A percentile compares a stretch with the other conserved stretches of the same genome.
phyloP scores from a whole-genome alignment of 371 early-diverging fungal species.

The Dinochytrium kinnereticum region DNA sequence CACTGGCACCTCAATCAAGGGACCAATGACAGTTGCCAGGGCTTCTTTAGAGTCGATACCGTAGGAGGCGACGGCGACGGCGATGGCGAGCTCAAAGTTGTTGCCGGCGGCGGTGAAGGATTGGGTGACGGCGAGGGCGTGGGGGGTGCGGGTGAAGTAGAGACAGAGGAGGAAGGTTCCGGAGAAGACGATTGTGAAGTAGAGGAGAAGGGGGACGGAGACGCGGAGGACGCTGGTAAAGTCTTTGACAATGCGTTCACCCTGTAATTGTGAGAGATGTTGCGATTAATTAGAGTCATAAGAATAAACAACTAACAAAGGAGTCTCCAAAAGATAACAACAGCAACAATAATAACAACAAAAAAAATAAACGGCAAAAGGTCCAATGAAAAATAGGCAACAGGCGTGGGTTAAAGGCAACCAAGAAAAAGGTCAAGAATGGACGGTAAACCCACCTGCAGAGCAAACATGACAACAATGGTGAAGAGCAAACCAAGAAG shows the following conservation, averaged over 20 bases:
- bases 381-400: too few relatives aligned
- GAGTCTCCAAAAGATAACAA: too few relatives aligned
- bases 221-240: constrained; percentile 71
- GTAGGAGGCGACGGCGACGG: constrained; percentile 71
- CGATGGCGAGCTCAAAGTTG: constrained; percentile 81
- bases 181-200: constrained; percentile 67
- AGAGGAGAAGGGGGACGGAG: constrained; percentile 70
- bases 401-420: too few relatives aligned
- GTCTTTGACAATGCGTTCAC: constrained; percentile 65
- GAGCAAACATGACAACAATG: constrained; percentile 77
- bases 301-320: too few relatives aligned
- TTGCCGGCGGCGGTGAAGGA: constrained; percentile 75
- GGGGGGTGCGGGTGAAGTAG: constrained; percentile 12
- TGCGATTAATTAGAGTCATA: not conserved
- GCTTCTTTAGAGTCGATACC: constrained; percentile 72
- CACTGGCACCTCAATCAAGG: constrained; percentile 79
- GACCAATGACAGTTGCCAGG: constrained; percentile 74
- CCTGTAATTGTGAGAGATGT: constrained; percentile 32
- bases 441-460: constrained; percentile 49
- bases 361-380: too few relatives aligned
- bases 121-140: constrained; percentile 5
- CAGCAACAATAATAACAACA: too few relatives aligned
- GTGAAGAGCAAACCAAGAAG: constrained; percentile 70
- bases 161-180: constrained; percentile 53
- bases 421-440: not conserved